These are phyloP conservation scores for Acanthamoeba castellanii DNA, from an alignment of 208 protist species.

Conservation along the genomic window DNA sequence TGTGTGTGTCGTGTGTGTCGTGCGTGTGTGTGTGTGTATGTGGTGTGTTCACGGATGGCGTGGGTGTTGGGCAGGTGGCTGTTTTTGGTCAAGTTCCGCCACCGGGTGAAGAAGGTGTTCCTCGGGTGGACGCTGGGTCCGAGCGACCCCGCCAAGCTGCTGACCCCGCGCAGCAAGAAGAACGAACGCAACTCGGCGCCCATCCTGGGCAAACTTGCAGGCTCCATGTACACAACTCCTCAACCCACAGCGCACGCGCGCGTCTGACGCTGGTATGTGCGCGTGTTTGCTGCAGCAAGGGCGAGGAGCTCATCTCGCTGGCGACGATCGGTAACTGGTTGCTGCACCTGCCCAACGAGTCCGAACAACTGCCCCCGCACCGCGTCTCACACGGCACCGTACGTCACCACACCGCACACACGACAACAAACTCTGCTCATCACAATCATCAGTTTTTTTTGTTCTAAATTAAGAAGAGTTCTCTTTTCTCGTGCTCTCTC, in stretches of 20 bases:
- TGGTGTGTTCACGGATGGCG: conserved; percentile 23
- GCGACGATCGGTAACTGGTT: conserved; percentile 64
- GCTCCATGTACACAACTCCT: neutral
- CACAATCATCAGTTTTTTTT: no score
- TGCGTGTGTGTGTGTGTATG: no score
- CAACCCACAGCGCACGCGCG: neutral
- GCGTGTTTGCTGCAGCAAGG: neutral
- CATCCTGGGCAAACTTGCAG: conserved; percentile 43
- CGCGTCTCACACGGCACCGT: conserved; percentile 44
- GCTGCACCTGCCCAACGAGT: conserved; percentile 56
- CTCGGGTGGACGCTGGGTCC: conserved; percentile 56
- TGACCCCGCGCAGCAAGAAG: neutral
- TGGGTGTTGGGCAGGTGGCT: conserved; percentile 63
- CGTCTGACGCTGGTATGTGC: no score
- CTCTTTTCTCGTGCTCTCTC: no score
- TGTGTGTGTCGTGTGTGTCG: neutral
- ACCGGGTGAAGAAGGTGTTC: conserved; percentile 53
- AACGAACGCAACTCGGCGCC: neutral
- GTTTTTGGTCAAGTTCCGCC: conserved; percentile 46
- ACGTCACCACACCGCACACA: neutral
- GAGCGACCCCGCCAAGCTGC: conserved; percentile 18
- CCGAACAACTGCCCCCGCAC: neutral
- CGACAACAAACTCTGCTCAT: no score
- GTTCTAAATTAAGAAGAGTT: no score
- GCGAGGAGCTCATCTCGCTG: conserved; percentile 56